Percentiles rank a stretch among this genome's conserved stretches.
These are phyloP conservation scores for Aspergillus unguis DNA, from an alignment of 2,329 filamentous ascomycete genomes.

Conservation along the genomic window DNA sequence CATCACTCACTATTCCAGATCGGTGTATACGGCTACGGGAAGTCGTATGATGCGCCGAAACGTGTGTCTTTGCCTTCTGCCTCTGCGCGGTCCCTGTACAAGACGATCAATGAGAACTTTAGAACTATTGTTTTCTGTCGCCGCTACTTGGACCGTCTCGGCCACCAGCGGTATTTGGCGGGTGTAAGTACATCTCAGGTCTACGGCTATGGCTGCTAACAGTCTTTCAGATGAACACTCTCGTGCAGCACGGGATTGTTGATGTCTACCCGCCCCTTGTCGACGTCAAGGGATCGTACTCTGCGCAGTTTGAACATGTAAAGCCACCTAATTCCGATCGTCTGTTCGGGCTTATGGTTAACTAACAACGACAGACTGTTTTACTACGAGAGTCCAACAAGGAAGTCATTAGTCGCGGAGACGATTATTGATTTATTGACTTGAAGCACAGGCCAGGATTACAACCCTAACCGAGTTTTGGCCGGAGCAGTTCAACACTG, in stretches of 20 bases:
- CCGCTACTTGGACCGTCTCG: conserved; percentile 63
- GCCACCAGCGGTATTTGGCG: conserved; percentile 56
- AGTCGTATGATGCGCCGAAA: conserved; percentile 38
- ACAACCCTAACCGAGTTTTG: not conserved
- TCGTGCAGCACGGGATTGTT: conserved; percentile 57
- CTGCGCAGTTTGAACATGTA: conserved; percentile 62
- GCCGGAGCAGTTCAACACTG: conserved; percentile 5
- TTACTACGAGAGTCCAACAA: conserved; percentile 46
- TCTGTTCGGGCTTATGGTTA: no score
- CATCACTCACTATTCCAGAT: conserved; percentile 29
- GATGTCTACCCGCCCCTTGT: conserved; percentile 56
- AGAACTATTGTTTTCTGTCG: conserved; percentile 60
- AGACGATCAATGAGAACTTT: conserved; percentile 61
- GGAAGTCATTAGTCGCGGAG: conserved; percentile 53
- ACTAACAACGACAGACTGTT: conserved; percentile 42
- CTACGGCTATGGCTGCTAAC: conserved; percentile 15
- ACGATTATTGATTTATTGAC: conserved; percentile 45
- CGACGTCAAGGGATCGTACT: conserved; percentile 59
- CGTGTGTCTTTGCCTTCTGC: conserved; percentile 43
- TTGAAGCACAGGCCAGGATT: not conserved
- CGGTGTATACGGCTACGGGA: conserved; percentile 54
- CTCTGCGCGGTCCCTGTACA: conserved; percentile 56
- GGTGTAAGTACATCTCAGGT: conserved; percentile 43
- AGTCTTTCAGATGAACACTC: conserved; percentile 52
- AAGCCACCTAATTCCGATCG: conserved; percentile 6